Evolutionary conservation across 148 eudicot genomes (phyloP), one percentile per base, ranked within the genome.

Genomic region (Oxyria digyna): DNA sequence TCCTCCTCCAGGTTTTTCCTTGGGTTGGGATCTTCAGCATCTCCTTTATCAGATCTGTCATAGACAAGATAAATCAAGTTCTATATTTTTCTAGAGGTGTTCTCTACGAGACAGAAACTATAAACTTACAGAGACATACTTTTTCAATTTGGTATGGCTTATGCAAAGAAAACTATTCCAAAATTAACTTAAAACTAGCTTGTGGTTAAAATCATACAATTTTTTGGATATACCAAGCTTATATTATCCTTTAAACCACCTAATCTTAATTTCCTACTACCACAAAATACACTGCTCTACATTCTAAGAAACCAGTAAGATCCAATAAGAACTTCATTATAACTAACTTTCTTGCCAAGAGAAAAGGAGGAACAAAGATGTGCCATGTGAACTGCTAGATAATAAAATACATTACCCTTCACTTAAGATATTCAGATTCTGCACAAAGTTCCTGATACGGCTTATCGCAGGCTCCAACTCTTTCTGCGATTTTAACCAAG

Each of bases 1-100:
- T 95, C 99, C 82, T 86, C 96, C 83, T 91, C 99, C 57, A 95
- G 85, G 76, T 73, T 85, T 81, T 78, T 87, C 80, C 83, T 84
- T 12, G 96, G 93, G 74, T 82, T 84, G 52, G 79, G 67, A 68
- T 73, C 67, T 55, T 79, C 76, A 13, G 84, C 71, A 68, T 75
- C 91, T 75, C 67, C 81, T 15, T 74, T 71, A 62, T 69, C 81
- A 38, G 83, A 81, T 80, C 92, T 85, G 85, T 76, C 42, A 57
- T 68, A 42, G 17, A 71, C 17, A 62, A 17, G 52, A 27, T 33
- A 71, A 26, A 23, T 26, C n/a, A 67, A 42, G 14, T 29, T 27
- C 35, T 13, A 8, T 57, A n/a, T 57, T 27, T 57, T 29, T 57
- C 38, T 12, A 29, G n/a, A 5, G n/a, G 35, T 57, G 18, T 57